phyloP scores from a whole-genome alignment of 139 green algal genomes.

The Eudorina sp. region DNA sequence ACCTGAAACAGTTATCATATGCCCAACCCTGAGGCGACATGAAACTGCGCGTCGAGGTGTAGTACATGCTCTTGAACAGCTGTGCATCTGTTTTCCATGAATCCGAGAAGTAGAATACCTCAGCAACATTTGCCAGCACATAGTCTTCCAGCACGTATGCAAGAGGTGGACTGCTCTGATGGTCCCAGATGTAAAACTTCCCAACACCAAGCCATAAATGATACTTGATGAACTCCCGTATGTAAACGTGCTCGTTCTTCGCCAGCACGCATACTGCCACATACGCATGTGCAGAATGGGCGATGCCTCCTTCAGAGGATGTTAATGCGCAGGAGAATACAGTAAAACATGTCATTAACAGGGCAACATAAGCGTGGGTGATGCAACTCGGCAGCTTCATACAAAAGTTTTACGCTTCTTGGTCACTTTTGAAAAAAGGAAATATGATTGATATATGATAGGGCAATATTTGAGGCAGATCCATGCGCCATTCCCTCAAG shows the following conservation, averaged over 20 bases:
- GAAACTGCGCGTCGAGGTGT: constrained; percentile 1
- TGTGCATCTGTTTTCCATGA: not conserved
- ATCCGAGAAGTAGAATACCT: constrained; percentile 23
- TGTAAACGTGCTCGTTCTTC: constrained; percentile 42
- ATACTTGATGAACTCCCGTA: constrained; percentile 38
- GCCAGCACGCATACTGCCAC: constrained; percentile 19
- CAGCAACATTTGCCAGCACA: not conserved
- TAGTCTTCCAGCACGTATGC: constrained; percentile 14
- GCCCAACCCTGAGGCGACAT: constrained; percentile 40
- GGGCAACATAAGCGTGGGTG: too few relatives aligned
- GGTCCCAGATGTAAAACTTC: constrained; percentile 49
- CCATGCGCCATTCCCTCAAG: too few relatives aligned
- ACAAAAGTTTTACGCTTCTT: too few relatives aligned
- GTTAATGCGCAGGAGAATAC: too few relatives aligned
- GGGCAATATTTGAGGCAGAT: too few relatives aligned
- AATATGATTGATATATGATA: too few relatives aligned
- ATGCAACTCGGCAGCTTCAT: too few relatives aligned
- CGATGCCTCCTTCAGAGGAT: too few relatives aligned
- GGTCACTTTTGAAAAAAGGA: too few relatives aligned
- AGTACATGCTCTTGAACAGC: not conserved
- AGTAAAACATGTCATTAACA: too few relatives aligned
- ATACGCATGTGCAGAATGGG: constrained; percentile 32
- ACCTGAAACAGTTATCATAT: constrained; percentile 51
- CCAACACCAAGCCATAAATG: constrained; percentile 33
- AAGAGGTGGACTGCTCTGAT: constrained; percentile 13